Evolutionary conservation across 192 early-diverging fungal genomes (phyloP).

Genomic region (Chytriomyces hyalinus): DNA sequence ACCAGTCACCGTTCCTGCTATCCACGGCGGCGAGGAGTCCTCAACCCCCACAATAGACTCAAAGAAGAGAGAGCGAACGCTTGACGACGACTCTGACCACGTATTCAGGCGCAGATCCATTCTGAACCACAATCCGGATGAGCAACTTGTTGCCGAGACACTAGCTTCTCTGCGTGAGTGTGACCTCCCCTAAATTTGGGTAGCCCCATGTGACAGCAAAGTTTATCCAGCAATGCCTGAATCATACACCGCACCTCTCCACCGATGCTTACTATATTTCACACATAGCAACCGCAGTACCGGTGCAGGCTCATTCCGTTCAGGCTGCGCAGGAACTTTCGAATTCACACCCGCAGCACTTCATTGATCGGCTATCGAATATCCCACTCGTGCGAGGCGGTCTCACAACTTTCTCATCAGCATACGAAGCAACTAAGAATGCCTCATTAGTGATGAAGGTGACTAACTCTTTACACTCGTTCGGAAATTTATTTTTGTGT

Average conservation of each 20-base stretch:
- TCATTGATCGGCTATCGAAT: constrained; percentile 78
- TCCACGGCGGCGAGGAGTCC: background rate
- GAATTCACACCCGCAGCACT: constrained; percentile 45
- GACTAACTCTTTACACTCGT: background rate
- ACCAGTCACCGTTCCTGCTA: background rate
- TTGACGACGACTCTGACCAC: constrained; percentile 8
- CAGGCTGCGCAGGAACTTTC: background rate
- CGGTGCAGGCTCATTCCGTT: background rate
- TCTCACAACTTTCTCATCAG: constrained; percentile 53
- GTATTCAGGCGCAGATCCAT: background rate
- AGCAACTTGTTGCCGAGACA: constrained; percentile 51
- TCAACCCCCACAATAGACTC: background rate
- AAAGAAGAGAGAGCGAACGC: constrained; percentile 1
- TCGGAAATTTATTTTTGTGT: too few species aligned
- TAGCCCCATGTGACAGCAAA: background rate
- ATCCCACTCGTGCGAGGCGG: constrained; percentile 82
- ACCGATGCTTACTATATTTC: background rate
- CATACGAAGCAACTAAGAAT: constrained; percentile 77
- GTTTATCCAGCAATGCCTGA: constrained; percentile 4
- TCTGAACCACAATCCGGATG: constrained; percentile 35
- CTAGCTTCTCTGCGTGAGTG: constrained; percentile 39
- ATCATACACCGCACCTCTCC: background rate
- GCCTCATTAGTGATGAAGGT: constrained; percentile 61
- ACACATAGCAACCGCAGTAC: background rate
- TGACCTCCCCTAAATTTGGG: background rate